Evolutionary conservation across 768 basidiomycete species (phyloP).

Genomic region (Suillus weaverae): DNA sequence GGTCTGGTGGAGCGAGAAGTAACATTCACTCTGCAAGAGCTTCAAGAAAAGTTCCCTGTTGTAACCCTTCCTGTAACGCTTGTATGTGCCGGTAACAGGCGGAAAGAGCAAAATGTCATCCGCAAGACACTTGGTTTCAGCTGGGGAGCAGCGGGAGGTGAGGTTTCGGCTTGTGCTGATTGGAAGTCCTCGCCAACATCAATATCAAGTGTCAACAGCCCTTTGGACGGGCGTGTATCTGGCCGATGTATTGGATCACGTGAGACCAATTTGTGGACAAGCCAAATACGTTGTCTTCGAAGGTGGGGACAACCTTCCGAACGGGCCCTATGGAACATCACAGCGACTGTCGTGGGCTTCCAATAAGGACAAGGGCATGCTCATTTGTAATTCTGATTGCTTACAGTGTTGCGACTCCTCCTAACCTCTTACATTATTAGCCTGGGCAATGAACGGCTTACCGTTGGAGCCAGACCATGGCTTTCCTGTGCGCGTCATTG

Average conservation of each 20-base stretch:
- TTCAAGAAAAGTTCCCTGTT: constrained; percentile 45
- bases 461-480: constrained; percentile 64
- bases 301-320: constrained; percentile 54
- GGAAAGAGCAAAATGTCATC: constrained; percentile 67
- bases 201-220: constrained; percentile 44
- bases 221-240: constrained; percentile 62
- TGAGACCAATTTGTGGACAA: constrained; percentile 35
- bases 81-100: constrained; percentile 63
- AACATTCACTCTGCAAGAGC: constrained; percentile 44
- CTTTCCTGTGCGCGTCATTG: constrained; percentile 60
- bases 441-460: constrained; percentile 62
- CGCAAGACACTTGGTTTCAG: constrained; percentile 55
- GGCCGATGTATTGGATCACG: constrained; percentile 50
- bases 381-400: constrained; percentile 34
- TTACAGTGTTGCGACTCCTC: neutral
- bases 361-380: constrained; percentile 48
- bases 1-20: constrained; percentile 38
- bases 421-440: constrained; percentile 12
- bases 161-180: neutral
- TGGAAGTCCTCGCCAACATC: constrained; percentile 13
- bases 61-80: constrained; percentile 62
- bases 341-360: constrained; percentile 47
- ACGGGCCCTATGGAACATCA: constrained; percentile 61
- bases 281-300: constrained; percentile 60
- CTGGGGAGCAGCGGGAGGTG: constrained; percentile 52